A percentile compares a stretch with the other conserved stretches of the same genome.
These are phyloP conservation scores for Micromonas commoda DNA, from an alignment of 139 green algal species.

Conservation along the genomic window DNA sequence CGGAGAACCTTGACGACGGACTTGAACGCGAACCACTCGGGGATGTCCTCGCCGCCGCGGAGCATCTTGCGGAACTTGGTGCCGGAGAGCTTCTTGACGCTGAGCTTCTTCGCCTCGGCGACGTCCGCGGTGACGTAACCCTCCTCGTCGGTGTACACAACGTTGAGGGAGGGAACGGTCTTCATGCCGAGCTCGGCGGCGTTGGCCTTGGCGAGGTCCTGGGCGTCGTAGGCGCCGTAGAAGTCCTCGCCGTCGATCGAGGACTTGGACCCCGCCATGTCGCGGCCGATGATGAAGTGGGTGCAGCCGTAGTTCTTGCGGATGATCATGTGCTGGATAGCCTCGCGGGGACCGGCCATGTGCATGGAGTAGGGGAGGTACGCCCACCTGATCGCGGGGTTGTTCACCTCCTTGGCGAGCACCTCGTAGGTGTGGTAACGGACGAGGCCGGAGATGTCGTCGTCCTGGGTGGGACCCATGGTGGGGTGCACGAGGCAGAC, in stretches of 20 bases:
- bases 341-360: constrained; percentile 80
- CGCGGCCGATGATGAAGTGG: constrained; percentile 84
- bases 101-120: constrained; percentile 38
- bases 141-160: constrained; percentile 56
- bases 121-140: constrained; percentile 52
- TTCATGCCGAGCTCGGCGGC: constrained; percentile 40
- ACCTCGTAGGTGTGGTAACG: constrained; percentile 78
- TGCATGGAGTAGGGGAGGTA: constrained; percentile 89
- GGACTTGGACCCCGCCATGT: constrained; percentile 82
- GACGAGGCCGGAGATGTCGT: constrained; percentile 92
- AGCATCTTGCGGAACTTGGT: constrained; percentile 69
- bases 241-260: constrained; percentile 69
- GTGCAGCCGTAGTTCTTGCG: constrained; percentile 86
- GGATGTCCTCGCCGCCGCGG: constrained; percentile 63
- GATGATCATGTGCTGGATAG: constrained; percentile 91
- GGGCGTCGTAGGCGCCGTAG: constrained; percentile 58
- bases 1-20: constrained; percentile 84
- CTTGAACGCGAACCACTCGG: constrained; percentile 97
- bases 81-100: constrained; percentile 46
- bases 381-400: constrained; percentile 67
- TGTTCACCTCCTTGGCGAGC: constrained; percentile 65
- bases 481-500: constrained; percentile 80
- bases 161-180: constrained; percentile 44
- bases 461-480: constrained; percentile 81
- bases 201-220: constrained; percentile 42